Percentiles rank a stretch among this genome's conserved stretches.
These are phyloP conservation scores for Suhomyces atakaporum DNA, from an alignment of 1,139 yeast genomes.

Conservation along the genomic window DNA sequence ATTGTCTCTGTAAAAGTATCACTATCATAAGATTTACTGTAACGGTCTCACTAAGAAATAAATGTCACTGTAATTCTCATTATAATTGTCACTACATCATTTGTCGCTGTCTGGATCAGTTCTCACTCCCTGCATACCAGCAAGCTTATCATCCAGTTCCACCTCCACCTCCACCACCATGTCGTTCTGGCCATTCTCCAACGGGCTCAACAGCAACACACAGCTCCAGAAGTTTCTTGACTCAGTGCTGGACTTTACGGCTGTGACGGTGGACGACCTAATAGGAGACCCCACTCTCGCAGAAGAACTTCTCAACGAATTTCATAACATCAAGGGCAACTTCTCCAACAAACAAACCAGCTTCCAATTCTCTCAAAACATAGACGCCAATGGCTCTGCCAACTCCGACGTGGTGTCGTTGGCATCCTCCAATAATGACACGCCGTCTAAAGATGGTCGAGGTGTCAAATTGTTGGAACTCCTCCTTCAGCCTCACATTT, in stretches of 20 bases:
- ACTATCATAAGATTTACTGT: no score
- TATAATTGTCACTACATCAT: no score
- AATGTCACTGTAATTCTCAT: no score
- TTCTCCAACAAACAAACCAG: conserved; percentile 28
- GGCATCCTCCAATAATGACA: conserved; percentile 40
- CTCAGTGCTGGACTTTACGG: conserved; percentile 36
- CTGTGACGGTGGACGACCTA: conserved; percentile 38
- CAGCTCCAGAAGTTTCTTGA: conserved; percentile 48
- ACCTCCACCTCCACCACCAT: no score
- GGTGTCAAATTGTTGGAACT: conserved; percentile 46
- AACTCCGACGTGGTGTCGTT: conserved; percentile 37
- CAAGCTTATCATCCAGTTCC: no score
- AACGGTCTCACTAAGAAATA: no score
- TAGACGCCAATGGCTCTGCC: conserved; percentile 8
- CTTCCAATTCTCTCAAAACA: conserved; percentile 36
- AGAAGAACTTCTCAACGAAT: conserved; percentile 44
- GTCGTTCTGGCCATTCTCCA: conserved; percentile 55
- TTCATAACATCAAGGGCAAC: conserved; percentile 42
- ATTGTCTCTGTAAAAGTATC: no score
- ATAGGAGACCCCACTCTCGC: conserved; percentile 37
- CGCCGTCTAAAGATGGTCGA: conserved; percentile 35
- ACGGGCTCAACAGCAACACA: conserved; percentile 40
- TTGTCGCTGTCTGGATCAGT: no score
- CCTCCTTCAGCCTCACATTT: conserved; percentile 47
- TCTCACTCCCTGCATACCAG: no score